phyloP scores from a whole-genome alignment of 768 basidiomycete genomes.

The Chlorophyllum brunneum region DNA sequence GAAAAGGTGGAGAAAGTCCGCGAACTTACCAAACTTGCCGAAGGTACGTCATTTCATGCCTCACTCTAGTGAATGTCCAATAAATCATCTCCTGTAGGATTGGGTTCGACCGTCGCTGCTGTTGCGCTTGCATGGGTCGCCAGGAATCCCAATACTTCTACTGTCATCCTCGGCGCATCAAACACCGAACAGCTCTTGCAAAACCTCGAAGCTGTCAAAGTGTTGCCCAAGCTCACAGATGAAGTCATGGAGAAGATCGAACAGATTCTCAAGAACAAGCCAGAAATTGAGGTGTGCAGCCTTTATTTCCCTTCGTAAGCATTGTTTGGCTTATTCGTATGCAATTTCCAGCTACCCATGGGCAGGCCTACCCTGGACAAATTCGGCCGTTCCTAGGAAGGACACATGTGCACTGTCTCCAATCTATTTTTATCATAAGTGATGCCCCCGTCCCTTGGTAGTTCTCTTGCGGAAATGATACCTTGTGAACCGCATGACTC shows the following conservation, averaged over 20 bases:
- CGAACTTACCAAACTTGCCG: constrained; percentile 63
- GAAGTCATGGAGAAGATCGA: constrained; percentile 67
- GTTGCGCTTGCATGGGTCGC: constrained; percentile 79
- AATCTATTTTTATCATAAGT: neutral
- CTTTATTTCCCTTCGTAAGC: too few relatives aligned
- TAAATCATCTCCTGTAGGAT: constrained; percentile 29
- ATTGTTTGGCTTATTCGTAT: too few relatives aligned
- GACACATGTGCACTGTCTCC: neutral
- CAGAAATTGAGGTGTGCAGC: too few relatives aligned
- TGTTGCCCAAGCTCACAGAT: constrained; percentile 68
- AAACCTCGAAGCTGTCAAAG: constrained; percentile 67
- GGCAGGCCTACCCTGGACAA: neutral
- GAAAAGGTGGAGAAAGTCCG: constrained; percentile 68
- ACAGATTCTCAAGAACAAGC: constrained; percentile 54
- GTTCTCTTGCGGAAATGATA: neutral
- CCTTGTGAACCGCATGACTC: neutral
- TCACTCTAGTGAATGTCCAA: neutral
- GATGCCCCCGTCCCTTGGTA: neutral
- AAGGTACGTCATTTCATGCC: constrained; percentile 26
- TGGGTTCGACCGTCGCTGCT: constrained; percentile 53
- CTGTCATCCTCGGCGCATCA: constrained; percentile 65
- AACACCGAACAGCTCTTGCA: constrained; percentile 59
- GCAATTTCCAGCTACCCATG: neutral
- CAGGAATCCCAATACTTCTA: constrained; percentile 59
- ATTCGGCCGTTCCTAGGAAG: neutral